phyloP scores from a whole-genome alignment of 2,329 filamentous ascomycete species.

The Monilinia fructicola region DNA sequence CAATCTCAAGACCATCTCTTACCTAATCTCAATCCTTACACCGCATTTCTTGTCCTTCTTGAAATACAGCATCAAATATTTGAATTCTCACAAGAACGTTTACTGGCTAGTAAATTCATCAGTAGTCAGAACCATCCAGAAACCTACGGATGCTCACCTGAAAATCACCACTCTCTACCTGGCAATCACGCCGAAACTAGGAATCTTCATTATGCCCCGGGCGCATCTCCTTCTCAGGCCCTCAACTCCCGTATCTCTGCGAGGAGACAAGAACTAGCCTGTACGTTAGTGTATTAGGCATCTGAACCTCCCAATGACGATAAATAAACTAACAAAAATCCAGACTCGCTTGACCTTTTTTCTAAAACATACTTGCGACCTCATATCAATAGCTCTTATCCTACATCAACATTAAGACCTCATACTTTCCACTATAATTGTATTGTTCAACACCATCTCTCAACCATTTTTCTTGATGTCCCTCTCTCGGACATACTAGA shows the following conservation, averaged over 20 bases:
- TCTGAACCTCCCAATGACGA: not conserved
- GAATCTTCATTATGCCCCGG: not conserved
- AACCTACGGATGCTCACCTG: not conserved
- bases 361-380: constrained; percentile 26
- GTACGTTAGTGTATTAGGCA: constrained; percentile 16
- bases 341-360: constrained; percentile 18
- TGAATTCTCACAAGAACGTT: constrained; percentile 30
- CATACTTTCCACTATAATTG: constrained; percentile 10
- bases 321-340: constrained; percentile 5
- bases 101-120: constrained; percentile 30
- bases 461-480: constrained; percentile 10
- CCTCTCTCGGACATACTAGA: constrained; percentile 3
- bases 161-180: not conserved
- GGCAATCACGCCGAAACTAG: not conserved
- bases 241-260: not conserved
- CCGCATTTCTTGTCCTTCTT: constrained; percentile 33
- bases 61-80: constrained; percentile 31
- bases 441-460: constrained; percentile 14
- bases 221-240: constrained; percentile 3
- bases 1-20: constrained; percentile 22
- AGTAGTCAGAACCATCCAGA: constrained; percentile 20
- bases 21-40: constrained; percentile 33
- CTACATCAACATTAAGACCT: constrained; percentile 18
- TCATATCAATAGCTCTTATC: not conserved
- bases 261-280: constrained; percentile 19